Evolutionary conservation across 1,284 basidiomycete species (phyloP).

Genomic region (Trichosporon sp.): DNA sequence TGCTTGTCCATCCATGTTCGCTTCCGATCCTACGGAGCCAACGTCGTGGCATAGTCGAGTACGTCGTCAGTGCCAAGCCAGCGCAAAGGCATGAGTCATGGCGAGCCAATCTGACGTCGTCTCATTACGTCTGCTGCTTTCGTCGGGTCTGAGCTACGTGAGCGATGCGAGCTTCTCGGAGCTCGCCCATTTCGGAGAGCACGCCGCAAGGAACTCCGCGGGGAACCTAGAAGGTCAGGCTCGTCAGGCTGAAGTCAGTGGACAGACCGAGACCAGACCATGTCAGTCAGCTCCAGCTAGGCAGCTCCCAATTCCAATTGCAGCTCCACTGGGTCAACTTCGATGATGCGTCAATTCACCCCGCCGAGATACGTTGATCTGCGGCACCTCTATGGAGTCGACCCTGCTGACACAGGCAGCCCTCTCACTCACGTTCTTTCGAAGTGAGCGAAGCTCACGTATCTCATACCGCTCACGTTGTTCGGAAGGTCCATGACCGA

Average conservation of each 20-base stretch:
- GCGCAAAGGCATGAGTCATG: not conserved
- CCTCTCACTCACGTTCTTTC: too few species aligned
- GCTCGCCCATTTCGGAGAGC: not conserved
- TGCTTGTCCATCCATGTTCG: not conserved
- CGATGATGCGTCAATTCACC: slow-evolving; percentile 1
- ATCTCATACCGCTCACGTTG: too few species aligned
- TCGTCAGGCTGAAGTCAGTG: not conserved
- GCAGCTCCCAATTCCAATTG: not conserved
- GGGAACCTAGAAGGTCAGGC: not conserved
- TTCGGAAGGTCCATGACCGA: not conserved
- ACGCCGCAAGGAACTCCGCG: not conserved
- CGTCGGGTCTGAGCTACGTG: not conserved
- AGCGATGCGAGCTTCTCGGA: too few species aligned
- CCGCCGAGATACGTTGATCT: slow-evolving; percentile 2
- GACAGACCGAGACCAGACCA: not conserved
- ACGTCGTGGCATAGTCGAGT: not conserved
- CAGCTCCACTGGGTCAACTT: not conserved
- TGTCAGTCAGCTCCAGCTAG: not conserved
- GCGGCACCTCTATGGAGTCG: not conserved
- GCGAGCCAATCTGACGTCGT: not conserved
- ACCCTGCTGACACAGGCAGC: not conserved
- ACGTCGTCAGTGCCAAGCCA: slow-evolving; percentile 7
- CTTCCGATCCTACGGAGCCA: not conserved
- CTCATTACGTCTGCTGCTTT: not conserved
- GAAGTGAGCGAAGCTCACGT: not conserved